Percentiles rank a stretch among this genome's conserved stretches.
phyloP scores from a whole-genome alignment of 169 alveolate genomes.

The Fabrea salina region DNA sequence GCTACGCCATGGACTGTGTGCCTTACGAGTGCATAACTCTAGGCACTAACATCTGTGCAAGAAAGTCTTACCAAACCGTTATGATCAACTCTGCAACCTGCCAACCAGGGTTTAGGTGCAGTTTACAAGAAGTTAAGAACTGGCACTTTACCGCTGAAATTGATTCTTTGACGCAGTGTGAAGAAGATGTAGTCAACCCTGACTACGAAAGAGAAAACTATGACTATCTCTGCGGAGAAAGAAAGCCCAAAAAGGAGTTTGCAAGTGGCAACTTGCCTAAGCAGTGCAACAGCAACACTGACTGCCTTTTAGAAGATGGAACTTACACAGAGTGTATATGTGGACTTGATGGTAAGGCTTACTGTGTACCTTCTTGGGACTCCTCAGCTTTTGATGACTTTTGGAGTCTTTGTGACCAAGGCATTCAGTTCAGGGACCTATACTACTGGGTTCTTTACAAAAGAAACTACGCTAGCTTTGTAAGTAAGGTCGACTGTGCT shows the following conservation, averaged over 20 bases:
- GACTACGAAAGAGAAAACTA: not conserved
- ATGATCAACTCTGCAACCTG: not conserved
- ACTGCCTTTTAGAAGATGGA: slow-evolving; percentile 22
- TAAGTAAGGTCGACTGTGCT: no score
- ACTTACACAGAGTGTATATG: not conserved
- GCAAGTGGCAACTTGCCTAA: not conserved
- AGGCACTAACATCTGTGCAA: not conserved
- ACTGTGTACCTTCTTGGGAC: slow-evolving; percentile 27
- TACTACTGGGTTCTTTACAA: no score
- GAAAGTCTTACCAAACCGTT: not conserved
- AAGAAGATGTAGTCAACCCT: not conserved
- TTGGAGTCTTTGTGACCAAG: slow-evolving; percentile 17
- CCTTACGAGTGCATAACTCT: not conserved
- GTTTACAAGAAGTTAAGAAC: not conserved
- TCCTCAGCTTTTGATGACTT: slow-evolving; percentile 23
- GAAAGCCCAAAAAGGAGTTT: not conserved
- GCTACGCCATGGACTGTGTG: not conserved
- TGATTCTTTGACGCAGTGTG: not conserved
- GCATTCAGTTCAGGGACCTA: no score
- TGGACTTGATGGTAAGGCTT: slow-evolving; percentile 9
- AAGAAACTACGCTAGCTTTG: no score
- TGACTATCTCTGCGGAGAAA: not conserved
- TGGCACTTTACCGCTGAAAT: not conserved
- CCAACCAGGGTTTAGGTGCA: not conserved
- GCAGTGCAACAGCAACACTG: not conserved